Evolutionary conservation across 139 green algal species (phyloP).

Genomic region (Chlorokybus atmophyticus): DNA sequence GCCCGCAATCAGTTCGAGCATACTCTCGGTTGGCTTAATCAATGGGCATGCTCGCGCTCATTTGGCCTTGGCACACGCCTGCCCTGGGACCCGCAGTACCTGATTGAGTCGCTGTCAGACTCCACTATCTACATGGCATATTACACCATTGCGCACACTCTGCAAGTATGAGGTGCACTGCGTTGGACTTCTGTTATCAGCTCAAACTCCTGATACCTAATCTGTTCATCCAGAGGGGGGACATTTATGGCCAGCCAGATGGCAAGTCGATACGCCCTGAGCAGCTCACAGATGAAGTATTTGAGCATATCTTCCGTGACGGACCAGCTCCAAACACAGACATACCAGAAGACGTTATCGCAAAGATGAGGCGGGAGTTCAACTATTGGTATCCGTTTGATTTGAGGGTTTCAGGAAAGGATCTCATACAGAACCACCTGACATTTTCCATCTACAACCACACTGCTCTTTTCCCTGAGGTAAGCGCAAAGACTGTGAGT

Average conservation of each 20-base stretch:
- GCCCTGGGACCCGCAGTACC: conserved; percentile 87
- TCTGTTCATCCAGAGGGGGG: conserved; percentile 31
- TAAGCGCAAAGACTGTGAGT: no score
- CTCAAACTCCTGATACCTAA: no score
- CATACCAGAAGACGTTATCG: conserved; percentile 45
- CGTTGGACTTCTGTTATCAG: neutral
- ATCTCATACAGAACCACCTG: conserved; percentile 98
- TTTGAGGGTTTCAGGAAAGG: conserved; percentile 80
- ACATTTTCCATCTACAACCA: conserved; percentile 98
- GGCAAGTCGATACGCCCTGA: conserved; percentile 46
- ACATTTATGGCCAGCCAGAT: conserved; percentile 71
- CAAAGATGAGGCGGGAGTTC: conserved; percentile 70
- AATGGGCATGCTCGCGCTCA: conserved; percentile 89
- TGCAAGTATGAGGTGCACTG: conserved; percentile 37
- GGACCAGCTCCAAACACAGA: conserved; percentile 33
- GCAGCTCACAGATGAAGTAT: conserved; percentile 58
- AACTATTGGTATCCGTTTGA: conserved; percentile 99
- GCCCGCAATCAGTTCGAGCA: conserved; percentile 50
- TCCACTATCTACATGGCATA: conserved; percentile 99
- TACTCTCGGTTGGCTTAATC: conserved; percentile 79
- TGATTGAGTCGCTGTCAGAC: conserved; percentile 96
- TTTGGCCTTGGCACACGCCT: conserved; percentile 92
- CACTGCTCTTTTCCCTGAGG: conserved; percentile 70
- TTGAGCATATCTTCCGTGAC: conserved; percentile 54
- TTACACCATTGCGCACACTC: conserved; percentile 83